Base-by-base conservation (phyloP, 352 stramenopile genomes). In the Pythium grandisporangium region DNA sequence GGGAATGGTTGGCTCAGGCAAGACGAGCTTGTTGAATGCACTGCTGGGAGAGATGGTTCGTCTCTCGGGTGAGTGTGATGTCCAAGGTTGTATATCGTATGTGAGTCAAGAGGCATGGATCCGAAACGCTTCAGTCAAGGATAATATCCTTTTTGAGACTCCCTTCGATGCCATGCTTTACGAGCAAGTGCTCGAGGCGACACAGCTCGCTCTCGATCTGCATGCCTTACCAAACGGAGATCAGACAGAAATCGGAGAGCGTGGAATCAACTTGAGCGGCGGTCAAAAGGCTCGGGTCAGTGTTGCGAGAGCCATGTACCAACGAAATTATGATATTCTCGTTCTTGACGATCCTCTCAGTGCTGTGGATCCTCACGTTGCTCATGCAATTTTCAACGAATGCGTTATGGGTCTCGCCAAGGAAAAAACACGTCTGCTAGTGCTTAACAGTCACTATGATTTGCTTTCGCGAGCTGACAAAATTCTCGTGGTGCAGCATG, bases 401-500 rank as follows among this genome's bases (percentile, higher is more conserved):
- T 61, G 61, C 29, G 59, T 77, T 20, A 34, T 58, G 0, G 44
- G 51, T 5, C 25, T 64, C 5, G 50, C 51, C 12, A 44, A 49
- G 30, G 14, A 37, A 42, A 69, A 69, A 45, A 87, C 71, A 11
- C 66, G 95, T 3, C 44, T 97, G 35, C 65, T 96, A 10, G 89
- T 95, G 5, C 95, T 89, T 13, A 61, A 66, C 48, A 61, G 51
- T 29, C 51, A 66, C 45, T 63, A 63, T 29, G 48, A 63, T 19
- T 33, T 66, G 40, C 30, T 63, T 4, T 21, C 25, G 6, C 54
- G 58, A 40, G 54, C 54, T 8, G 54, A 63, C 45, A 46, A 61
- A 36, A 61, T 65, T 26, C 25, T 66, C 14, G 48, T 66, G 7
- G 43, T 66, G 24, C 25, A 55, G 35, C 29, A 63, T 26, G 58